A percentile compares a stretch with the other conserved stretches of the same genome.
These are phyloP conservation scores for Herpotrichia juniperi DNA, from an alignment of 2,329 filamentous ascomycete genomes.

Conservation along the genomic window DNA sequence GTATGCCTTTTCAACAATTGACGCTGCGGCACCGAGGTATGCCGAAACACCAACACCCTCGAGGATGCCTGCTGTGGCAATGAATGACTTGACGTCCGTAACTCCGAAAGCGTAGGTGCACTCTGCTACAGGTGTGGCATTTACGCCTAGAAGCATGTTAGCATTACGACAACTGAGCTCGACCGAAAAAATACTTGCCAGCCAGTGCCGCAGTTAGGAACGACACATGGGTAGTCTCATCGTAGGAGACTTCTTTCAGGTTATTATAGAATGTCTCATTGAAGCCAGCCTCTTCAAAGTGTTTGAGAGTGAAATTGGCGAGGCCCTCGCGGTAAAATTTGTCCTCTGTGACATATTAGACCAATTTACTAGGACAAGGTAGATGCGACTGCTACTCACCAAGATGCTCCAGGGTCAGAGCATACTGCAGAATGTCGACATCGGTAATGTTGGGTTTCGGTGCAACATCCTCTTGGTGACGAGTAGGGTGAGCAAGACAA, in stretches of 20 bases:
- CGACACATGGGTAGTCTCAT: slow-evolving; percentile 64
- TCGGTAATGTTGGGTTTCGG: slow-evolving; percentile 10
- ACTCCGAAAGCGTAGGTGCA: slow-evolving; percentile 64
- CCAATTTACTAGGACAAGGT: neutral
- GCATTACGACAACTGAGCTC: neutral
- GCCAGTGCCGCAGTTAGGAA: slow-evolving; percentile 58
- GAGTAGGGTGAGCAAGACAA: slow-evolving; percentile 8
- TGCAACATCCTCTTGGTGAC: neutral
- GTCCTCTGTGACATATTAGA: slow-evolving; percentile 60
- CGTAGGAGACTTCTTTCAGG: slow-evolving; percentile 60
- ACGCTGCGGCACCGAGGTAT: slow-evolving; percentile 67
- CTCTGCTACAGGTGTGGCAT: slow-evolving; percentile 57
- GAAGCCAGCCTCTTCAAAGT: slow-evolving; percentile 35
- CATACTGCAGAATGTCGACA: slow-evolving; percentile 46
- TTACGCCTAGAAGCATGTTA: slow-evolving; percentile 40
- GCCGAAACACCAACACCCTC: slow-evolving; percentile 64
- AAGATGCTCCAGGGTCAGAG: slow-evolving; percentile 50
- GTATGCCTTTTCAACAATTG: slow-evolving; percentile 63
- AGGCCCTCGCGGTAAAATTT: slow-evolving; percentile 68
- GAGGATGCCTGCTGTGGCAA: slow-evolving; percentile 59
- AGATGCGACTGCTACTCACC: slow-evolving; percentile 10
- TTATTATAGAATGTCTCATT: slow-evolving; percentile 62
- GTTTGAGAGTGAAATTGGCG: slow-evolving; percentile 55
- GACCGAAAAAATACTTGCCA: slow-evolving; percentile 11
- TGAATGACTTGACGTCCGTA: slow-evolving; percentile 56